Evolutionary conservation across 2,329 filamentous ascomycete genomes (phyloP).

Genomic region (Fusarium ambrosium): DNA sequence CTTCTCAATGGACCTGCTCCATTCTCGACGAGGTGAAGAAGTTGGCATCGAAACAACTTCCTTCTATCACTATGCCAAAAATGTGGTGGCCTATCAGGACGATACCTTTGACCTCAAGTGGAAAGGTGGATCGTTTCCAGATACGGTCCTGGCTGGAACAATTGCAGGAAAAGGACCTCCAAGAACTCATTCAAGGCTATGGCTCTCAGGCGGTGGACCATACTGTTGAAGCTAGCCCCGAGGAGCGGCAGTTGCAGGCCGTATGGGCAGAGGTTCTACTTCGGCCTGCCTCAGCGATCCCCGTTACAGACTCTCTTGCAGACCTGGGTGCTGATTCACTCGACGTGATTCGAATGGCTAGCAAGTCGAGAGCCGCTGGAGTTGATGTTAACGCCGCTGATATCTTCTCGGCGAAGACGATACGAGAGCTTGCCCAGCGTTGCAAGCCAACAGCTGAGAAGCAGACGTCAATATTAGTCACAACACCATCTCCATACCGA

Average conservation of each 20-base stretch:
- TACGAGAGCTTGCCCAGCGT: neutral
- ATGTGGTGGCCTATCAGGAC: neutral
- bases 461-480: no score
- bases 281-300: neutral
- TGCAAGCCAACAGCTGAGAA: neutral
- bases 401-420: neutral
- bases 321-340: neutral
- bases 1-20: neutral
- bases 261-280: neutral
- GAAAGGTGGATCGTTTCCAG: neutral
- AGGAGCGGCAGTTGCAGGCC: neutral
- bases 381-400: neutral
- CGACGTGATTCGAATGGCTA: neutral
- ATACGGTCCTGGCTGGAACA: neutral
- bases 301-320: neutral
- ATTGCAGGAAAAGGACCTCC: neutral
- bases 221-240: neutral
- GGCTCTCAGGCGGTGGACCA: neutral
- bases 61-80: neutral
- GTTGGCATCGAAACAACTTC: neutral
- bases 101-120: neutral
- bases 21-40: neutral
- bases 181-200: neutral
- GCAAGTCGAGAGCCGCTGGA: neutral
- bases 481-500: neutral